Base-by-base conservation (phyloP, 2,329 filamentous ascomycete genomes). In the Pyrenochaeta sp. region DNA sequence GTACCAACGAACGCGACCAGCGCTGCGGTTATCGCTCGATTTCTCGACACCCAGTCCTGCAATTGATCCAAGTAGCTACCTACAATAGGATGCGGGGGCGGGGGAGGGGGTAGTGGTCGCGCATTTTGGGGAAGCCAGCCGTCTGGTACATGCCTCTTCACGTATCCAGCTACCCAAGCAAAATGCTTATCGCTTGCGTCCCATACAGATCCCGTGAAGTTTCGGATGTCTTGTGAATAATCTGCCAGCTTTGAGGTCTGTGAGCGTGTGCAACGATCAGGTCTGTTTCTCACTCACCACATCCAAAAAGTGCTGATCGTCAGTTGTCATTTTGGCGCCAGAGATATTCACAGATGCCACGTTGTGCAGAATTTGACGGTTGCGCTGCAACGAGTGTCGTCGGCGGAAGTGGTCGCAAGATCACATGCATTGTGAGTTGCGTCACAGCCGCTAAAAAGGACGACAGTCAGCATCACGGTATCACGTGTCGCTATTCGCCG, bases 121-220 rank as follows among this genome's bases (percentile, higher is more conserved):
- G 89, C 77, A 45, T 81, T 79, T 27, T 87, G 81, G 28, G 89
- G 89, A 10, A 95, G 75, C 89, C 90, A 94, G 67, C 80, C 73
- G 40, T 84, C 81, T 24, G 84, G 78, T 24, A 86, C 81, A 4
- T 81, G 80, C 51, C 90, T 85, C 66, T 89, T 84, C 32, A 96
- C 77, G 24, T 81, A 78, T 23, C 80, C 77, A 40, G 91, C 89
- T 30, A 90, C 85, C 47, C 81, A 79, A 62, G 96, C 90, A 71
- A 96, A 86, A 65, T 91, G 85, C 45, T 81, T 80, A 72, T 96
- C 90, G 68, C 96, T 83, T 56, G 86, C 87, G 53, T 90, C 87
- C 67, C 90, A 90, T 49, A 93, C 81, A 39, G 89, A 81, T 58
- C 80, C 78, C 11, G 87, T 86, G 71, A 90, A 91, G 53, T 78